Evolutionary conservation across 306 rosid species (phyloP).

Genomic region (Crotalaria pallida): DNA sequence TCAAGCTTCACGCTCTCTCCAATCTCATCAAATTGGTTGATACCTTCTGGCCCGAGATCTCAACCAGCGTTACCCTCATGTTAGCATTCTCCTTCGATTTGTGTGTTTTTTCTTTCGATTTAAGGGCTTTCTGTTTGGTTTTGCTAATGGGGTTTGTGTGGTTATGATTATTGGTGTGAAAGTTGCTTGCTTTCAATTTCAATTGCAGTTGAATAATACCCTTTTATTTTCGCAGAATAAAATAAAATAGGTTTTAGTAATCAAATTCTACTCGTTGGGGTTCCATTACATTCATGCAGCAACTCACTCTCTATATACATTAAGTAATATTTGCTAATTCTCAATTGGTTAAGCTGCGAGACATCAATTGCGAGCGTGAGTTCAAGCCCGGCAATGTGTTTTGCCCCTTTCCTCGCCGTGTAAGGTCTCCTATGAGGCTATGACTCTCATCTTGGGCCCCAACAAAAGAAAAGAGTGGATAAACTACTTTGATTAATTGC

Average conservation of each 20-base stretch:
- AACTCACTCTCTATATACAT: not conserved
- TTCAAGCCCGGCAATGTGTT: too few relatives aligned
- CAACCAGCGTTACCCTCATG: constrained; percentile 92
- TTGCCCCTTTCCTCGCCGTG: too few relatives aligned
- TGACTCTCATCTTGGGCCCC: too few relatives aligned
- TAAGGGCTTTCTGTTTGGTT: constrained; percentile 12
- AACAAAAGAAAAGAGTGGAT: too few relatives aligned
- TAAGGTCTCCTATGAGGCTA: too few relatives aligned
- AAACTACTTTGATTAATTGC: too few relatives aligned
- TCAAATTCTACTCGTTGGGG: not conserved
- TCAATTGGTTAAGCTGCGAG: not conserved
- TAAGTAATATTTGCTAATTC: not conserved
- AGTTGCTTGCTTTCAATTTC: not conserved
- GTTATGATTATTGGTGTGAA: not conserved
- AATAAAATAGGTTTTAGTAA: not conserved
- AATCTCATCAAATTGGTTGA: constrained; percentile 90
- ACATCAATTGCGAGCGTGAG: too few relatives aligned
- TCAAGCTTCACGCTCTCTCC: constrained; percentile 85
- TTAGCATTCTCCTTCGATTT: constrained; percentile 26
- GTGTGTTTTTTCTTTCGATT: not conserved
- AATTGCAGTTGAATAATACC: too few relatives aligned
- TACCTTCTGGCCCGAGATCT: constrained; percentile 98
- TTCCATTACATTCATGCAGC: not conserved
- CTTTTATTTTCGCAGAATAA: not conserved
- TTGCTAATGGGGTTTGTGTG: not conserved